Conservation (phyloP, 2,329 filamentous ascomycete genomes). For the Curvularia sp. region DNA sequence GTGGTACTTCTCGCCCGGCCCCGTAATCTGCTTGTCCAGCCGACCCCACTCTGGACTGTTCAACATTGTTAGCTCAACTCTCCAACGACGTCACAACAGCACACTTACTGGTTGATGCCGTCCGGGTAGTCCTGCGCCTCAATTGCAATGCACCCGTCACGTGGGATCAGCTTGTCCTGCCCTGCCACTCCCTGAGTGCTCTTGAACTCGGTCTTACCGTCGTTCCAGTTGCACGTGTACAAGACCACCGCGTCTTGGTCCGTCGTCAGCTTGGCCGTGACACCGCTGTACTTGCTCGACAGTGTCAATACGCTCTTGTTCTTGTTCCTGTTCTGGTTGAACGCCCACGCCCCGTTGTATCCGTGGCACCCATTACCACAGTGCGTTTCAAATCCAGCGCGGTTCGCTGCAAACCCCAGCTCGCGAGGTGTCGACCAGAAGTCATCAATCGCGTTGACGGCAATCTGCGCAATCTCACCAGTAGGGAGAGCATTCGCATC, state of each 20-base stretch:
- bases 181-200: conserved; percentile 39
- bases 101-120: conserved; percentile 46
- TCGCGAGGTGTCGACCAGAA: conserved; percentile 44
- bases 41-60: conserved; percentile 46
- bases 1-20: conserved; percentile 43
- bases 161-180: conserved; percentile 42
- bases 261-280: conserved; percentile 42
- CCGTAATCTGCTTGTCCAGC: conserved; percentile 40
- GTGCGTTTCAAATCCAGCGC: conserved; percentile 37
- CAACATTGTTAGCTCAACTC: conserved; percentile 26
- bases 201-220: conserved; percentile 47
- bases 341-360: conserved; percentile 45
- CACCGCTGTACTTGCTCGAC: conserved; percentile 41
- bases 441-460: conserved; percentile 36
- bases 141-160: conserved; percentile 46
- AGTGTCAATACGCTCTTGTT: conserved; percentile 35
- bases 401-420: conserved; percentile 40
- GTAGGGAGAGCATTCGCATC: conserved; percentile 43
- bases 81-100: conserved; percentile 3
- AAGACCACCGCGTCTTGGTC: conserved; percentile 44
- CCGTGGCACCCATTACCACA: conserved; percentile 46
- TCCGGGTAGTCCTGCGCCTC: conserved; percentile 47
- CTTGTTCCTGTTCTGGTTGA: conserved; percentile 37
- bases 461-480: conserved; percentile 39
- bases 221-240: conserved; percentile 48